Evolutionary conservation across 1,284 basidiomycete species (phyloP).

Genomic region (Cryptococcus sp.): DNA sequence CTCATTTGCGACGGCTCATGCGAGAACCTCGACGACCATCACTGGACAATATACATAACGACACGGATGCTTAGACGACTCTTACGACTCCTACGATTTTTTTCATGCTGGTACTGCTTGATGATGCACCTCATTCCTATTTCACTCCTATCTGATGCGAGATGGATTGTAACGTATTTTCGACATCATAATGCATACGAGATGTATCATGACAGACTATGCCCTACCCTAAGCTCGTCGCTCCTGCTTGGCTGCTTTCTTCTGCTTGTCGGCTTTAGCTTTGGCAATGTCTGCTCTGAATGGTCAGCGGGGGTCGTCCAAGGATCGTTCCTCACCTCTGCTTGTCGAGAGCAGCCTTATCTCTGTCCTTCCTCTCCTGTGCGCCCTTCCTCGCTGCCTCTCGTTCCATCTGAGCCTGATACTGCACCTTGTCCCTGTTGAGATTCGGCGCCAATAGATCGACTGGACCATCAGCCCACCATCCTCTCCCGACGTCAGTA

Average conservation of each 20-base stretch:
- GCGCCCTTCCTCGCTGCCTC: slow-evolving; percentile 37
- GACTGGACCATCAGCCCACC: slow-evolving; percentile 16
- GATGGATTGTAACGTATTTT: no score
- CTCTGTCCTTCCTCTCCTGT: slow-evolving; percentile 34
- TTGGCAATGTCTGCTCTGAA: slow-evolving; percentile 42
- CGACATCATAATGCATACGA: no score
- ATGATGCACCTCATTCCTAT: no score
- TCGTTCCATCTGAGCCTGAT: slow-evolving; percentile 33
- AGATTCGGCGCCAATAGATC: slow-evolving; percentile 44
- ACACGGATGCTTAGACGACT: background rate
- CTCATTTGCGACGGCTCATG: slow-evolving; percentile 30
- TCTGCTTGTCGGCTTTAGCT: slow-evolving; percentile 46
- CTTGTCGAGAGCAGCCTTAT: slow-evolving; percentile 45
- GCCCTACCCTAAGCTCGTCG: slow-evolving; percentile 18
- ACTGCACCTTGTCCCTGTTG: slow-evolving; percentile 42
- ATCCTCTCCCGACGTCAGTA: background rate
- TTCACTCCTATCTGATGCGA: no score
- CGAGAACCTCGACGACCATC: slow-evolving; percentile 2
- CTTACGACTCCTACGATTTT: no score
- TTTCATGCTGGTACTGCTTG: no score
- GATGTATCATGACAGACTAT: no score
- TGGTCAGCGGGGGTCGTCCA: background rate
- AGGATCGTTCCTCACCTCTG: slow-evolving; percentile 39
- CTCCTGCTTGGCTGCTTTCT: slow-evolving; percentile 46
- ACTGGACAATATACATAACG: background rate